phyloP scores from a whole-genome alignment of 2,329 filamentous ascomycete species.

The Monilinia polystroma region DNA sequence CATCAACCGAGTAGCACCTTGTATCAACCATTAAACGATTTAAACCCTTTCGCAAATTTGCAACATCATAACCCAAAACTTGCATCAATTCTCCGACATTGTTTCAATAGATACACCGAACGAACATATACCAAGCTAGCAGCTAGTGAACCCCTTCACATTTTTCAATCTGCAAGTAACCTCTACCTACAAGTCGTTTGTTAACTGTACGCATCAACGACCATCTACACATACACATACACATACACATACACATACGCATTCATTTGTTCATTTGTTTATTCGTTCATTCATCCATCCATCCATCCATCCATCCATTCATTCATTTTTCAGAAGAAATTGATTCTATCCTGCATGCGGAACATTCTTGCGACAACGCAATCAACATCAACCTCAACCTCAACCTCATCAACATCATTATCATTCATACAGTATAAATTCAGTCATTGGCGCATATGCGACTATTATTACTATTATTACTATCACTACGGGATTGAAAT shows the following conservation, averaged over 20 bases:
- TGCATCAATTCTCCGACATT: conserved; percentile 15
- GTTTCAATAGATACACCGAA: neutral
- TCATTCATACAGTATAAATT: neutral
- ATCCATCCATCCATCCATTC: too few species aligned
- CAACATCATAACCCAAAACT: conserved; percentile 1
- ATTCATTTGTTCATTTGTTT: too few species aligned
- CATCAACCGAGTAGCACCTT: too few species aligned
- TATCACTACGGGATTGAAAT: too few species aligned
- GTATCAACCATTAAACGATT: neutral
- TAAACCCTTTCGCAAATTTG: neutral
- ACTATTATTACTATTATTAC: neutral
- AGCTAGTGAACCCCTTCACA: too few species aligned
- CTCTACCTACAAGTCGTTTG: too few species aligned
- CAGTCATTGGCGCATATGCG: conserved; percentile 7
- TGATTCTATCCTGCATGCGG: conserved; percentile 8
- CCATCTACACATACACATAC: too few species aligned
- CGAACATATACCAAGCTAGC: neutral
- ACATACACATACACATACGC: too few species aligned
- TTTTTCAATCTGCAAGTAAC: too few species aligned
- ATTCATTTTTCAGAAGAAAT: neutral
- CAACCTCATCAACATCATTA: neutral
- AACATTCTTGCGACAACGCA: conserved; percentile 9
- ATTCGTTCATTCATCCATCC: too few species aligned
- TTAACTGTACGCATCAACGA: too few species aligned
- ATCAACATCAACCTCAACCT: too few species aligned